Conservation (phyloP, 805 yeast genomes). For the Pichia insulana region DNA sequence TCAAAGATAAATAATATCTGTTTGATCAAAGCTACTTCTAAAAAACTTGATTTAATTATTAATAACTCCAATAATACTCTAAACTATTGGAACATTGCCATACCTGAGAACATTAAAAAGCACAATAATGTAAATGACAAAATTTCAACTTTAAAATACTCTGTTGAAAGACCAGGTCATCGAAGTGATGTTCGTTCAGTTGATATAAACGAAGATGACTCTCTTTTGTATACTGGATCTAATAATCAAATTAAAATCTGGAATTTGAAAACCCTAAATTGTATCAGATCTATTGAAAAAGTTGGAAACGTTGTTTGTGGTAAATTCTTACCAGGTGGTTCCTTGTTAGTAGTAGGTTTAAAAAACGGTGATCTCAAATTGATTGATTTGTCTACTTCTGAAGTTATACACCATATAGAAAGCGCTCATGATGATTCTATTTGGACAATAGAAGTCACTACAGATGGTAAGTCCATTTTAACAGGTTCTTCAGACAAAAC, state of each 20-base stretch:
- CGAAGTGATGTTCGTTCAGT: constrained; percentile 81
- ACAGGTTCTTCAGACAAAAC: constrained; percentile 93
- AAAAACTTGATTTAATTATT: constrained; percentile 48
- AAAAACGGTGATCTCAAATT: constrained; percentile 78
- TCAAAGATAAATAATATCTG: constrained; percentile 56
- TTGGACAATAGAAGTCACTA: constrained; percentile 83
- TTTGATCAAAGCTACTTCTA: constrained; percentile 49
- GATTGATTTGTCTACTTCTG: constrained; percentile 78
- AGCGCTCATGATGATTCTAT: constrained; percentile 70
- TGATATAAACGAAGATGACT: constrained; percentile 74
- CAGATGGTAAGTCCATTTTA: constrained; percentile 75
- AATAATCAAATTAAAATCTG: constrained; percentile 84
- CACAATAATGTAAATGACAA: constrained; percentile 33
- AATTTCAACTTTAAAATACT: constrained; percentile 36
- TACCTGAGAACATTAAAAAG: constrained; percentile 52
- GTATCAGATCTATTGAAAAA: constrained; percentile 72
- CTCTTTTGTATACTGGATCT: constrained; percentile 79
- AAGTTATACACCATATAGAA: constrained; percentile 59
- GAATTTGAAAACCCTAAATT: constrained; percentile 66
- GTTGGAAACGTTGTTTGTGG: constrained; percentile 81
- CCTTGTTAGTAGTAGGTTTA: constrained; percentile 79
- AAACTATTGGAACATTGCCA: constrained; percentile 51
- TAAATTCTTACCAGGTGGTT: constrained; percentile 85
- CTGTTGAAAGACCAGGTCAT: constrained; percentile 76
- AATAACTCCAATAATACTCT: constrained; percentile 68